Base-by-base conservation (phyloP, 202 grass and related monocot species). In the Zoysia matrella region DNA sequence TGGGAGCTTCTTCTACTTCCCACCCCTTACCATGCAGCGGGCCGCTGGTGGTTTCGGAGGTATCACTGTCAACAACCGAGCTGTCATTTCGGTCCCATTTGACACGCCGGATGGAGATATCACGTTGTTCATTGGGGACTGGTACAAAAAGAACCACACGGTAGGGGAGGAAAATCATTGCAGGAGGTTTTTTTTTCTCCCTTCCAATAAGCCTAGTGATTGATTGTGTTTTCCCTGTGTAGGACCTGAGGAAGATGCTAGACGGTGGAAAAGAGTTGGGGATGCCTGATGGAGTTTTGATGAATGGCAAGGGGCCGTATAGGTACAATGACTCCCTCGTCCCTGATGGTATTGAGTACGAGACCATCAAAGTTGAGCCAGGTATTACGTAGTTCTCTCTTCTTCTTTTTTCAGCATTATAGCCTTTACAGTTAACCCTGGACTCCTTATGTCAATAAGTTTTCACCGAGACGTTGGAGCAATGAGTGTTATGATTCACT, bases 1-100 rank as follows among this genome's bases (percentile, higher is more conserved):
- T 41, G 96, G 96, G 47, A 98, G 96, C 86, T 95, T 90, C 90
- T 98, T 98, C 87, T 98, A 95, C 73, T 98, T 93, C n/a, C 92
- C 96, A 30, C 91, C 96, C 39, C 89, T 99, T 11, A 68, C 57
- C 5, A 88, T 99, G 83, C 96, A 99, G 82, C 85, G 96, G 5
- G 93, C 96, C 0, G 81, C 81, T 0, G 96, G 96, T 0, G 96
- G 96, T 0, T 99, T 90, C 0, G 96, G 96, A 8, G 96, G 96
- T 67, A 96, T 99, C 46, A 92, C 86, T 6, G 96, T 94, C 66
- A 99, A 94, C 65, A 99, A 99, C 63, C 87, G 96, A 0, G 93
- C 70, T 0, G 83, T 99, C 2, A 96, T 96, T 77, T 85, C 93
- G 1, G 96, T 95, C 67, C 96, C 93, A 3, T 99, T 99, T 4